phyloP scores from a whole-genome alignment of 768 basidiomycete species.

The Mycena filopes region DNA sequence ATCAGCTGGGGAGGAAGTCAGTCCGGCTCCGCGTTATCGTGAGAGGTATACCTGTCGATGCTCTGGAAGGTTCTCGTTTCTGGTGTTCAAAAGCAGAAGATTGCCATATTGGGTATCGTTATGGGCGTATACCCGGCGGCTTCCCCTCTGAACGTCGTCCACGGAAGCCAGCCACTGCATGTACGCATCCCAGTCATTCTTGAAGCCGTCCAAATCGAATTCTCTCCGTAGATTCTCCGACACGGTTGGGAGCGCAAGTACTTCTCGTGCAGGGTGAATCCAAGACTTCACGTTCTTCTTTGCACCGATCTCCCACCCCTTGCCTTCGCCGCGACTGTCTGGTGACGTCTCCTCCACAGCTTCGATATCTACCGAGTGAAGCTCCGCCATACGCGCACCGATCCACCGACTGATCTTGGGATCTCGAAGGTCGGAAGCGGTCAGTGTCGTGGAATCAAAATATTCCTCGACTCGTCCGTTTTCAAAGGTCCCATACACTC shows the following conservation, averaged over 20 bases:
- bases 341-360: constrained; percentile 63
- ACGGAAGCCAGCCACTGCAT: constrained; percentile 71
- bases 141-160: constrained; percentile 68
- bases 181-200: constrained; percentile 74
- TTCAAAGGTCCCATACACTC: constrained; percentile 92
- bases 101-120: constrained; percentile 99
- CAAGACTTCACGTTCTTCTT: constrained; percentile 77
- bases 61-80: constrained; percentile 66
- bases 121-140: constrained; percentile 83
- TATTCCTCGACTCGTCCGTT: constrained; percentile 98
- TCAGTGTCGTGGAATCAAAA: constrained; percentile 88
- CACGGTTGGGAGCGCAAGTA: constrained; percentile 71
- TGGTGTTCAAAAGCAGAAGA: constrained; percentile 74
- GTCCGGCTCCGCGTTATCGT: constrained; percentile 13
- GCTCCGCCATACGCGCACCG: constrained; percentile 94
- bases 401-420: constrained; percentile 84
- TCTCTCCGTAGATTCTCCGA: constrained; percentile 55
- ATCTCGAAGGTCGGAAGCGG: constrained; percentile 81
- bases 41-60: constrained; percentile 73
- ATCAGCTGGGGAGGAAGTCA: constrained; percentile 69
- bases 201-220: constrained; percentile 75
- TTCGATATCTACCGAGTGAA: constrained; percentile 90
- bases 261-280: constrained; percentile 76
- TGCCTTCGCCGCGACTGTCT: constrained; percentile 51
- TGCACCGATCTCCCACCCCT: constrained; percentile 67